Base-by-base conservation (phyloP, 2,329 filamentous ascomycete genomes). In the Colletotrichum costaricense region DNA sequence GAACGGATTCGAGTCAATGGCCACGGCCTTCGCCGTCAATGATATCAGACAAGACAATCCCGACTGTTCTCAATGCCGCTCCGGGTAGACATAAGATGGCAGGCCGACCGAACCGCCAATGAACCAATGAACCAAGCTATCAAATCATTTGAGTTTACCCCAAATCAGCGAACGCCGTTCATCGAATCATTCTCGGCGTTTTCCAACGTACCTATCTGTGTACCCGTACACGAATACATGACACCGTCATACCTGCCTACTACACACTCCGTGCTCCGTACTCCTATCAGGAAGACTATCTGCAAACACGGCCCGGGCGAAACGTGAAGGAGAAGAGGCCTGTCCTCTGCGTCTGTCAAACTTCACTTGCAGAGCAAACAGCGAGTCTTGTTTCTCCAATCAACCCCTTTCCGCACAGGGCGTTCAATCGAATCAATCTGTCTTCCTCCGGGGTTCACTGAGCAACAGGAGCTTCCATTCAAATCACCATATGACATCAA, bases 1-100 rank as follows among this genome's bases (percentile, higher is more conserved):
- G 35, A 22, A 30, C 33, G 14, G 6, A 4, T n/a, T 24, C 24
- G 26, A 5, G 14, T 52, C 60, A 12, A 30, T 22, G 19, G 19
- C 38, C 16, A 19, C 19, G 42, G 42, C 9, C 19, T 33, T 46
- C 4, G 5, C 14, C 28, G 16, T 19, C 58, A 22, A 71, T 38
- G 52, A 63, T 69, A 69, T 69, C 65, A 59, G 64, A 63, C 69
- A 60, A 71, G 33, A 67, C 55, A 70, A 49, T 55, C 58, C 35
- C n/a, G 22, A n/a, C 52, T 3, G 19, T 24, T 7, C 22, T 28
- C 56, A 52, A 52, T 52, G 56, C 56, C 57, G 24, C 16, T 28
- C 54, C 57, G 12, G 11, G 19, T 60, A n/a, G 42, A 60, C 28
- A 14, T 35, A 16, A 30, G 46, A 65, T 9, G 49, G 30, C 42